Evolutionary conservation across 768 basidiomycete genomes (phyloP), one percentile per base, ranked within the genome.

Genomic region (Mycena amicta): DNA sequence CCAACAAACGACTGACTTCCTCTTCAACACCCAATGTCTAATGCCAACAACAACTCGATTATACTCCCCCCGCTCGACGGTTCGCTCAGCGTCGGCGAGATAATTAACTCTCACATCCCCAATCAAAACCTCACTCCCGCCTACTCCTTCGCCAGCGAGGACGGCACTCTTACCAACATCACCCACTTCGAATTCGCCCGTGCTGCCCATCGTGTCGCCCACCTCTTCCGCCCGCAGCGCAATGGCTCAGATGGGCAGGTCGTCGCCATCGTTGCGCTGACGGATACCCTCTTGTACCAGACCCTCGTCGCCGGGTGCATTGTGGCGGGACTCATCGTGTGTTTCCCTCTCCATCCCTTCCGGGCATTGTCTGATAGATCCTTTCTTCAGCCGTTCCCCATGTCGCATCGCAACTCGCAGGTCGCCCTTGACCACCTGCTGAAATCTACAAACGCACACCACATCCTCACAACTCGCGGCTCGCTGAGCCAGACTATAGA

Each of bases 141-240:
- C 15, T 45, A 8, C 43, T 45, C 43, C n/a, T 80, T 70, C 43
- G 47, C 67, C 12, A 68, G 69, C 29, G 55, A 62, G 13, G 57
- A 55, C 1, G 52, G 23, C 27, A 43, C 66, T 4, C 53, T 70
- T 12, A 65, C 66, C 11, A 53, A 60, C 30, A 70, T 82, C 26
- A 71, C 75, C 3, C 72, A 74, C 52, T 52, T 77, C 6, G 78
- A 82, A 50, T 82, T 80, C 60, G 74, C 71, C 15, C 74, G 75
- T 8, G 81, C 80, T 11, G 72, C 71, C 43, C 76, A 81, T 58
- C 74, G 79, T 22, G 65, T 76, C 26, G 78, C 79, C 0, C 75
- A 76, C 57, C 56, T 62, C 15, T 28, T 80, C 8, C 71, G 75
- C 16, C 78, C 77, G 1, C 57, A 59, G 18, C 68, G 73, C 11